Evolutionary conservation across 106 monocot genomes (phyloP).

Genomic region (Dendrobium huoshanense): DNA sequence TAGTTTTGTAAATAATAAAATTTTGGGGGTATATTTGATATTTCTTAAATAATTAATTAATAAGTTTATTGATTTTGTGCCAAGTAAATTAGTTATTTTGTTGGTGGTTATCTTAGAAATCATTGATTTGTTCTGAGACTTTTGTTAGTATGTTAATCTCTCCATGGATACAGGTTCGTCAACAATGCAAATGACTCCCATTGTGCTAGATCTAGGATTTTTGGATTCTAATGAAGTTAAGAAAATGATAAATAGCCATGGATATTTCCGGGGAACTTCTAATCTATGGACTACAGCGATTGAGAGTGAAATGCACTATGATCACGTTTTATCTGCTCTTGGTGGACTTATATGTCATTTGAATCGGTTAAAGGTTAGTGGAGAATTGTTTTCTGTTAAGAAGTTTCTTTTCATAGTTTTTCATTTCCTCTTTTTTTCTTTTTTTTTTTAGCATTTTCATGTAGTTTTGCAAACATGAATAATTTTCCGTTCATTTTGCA

Average conservation of each 20-base stretch:
- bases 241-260: slow-evolving; percentile 43
- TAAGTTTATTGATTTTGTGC: neutral
- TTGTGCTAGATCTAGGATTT: slow-evolving; percentile 23
- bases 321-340: slow-evolving; percentile 56
- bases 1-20: neutral
- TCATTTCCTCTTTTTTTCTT: neutral
- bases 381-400: neutral
- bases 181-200: slow-evolving; percentile 63
- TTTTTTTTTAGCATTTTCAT: neutral
- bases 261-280: slow-evolving; percentile 58
- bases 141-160: neutral
- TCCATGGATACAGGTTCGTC: slow-evolving; percentile 39
- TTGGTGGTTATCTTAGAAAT: neutral
- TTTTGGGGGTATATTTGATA: neutral
- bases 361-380: slow-evolving; percentile 60
- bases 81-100: neutral
- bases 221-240: slow-evolving; percentile 56
- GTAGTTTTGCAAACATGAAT: neutral
- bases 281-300: slow-evolving; percentile 48
- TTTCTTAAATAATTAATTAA: neutral
- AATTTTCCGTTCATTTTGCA: neutral
- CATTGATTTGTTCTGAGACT: neutral
- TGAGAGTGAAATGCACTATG: slow-evolving; percentile 29
- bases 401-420: neutral
- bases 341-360: slow-evolving; percentile 64